A percentile compares a stretch with the other conserved stretches of the same genome.
Conservation (phyloP, 2,329 filamentous ascomycete species). For the Phoma sp. region DNA sequence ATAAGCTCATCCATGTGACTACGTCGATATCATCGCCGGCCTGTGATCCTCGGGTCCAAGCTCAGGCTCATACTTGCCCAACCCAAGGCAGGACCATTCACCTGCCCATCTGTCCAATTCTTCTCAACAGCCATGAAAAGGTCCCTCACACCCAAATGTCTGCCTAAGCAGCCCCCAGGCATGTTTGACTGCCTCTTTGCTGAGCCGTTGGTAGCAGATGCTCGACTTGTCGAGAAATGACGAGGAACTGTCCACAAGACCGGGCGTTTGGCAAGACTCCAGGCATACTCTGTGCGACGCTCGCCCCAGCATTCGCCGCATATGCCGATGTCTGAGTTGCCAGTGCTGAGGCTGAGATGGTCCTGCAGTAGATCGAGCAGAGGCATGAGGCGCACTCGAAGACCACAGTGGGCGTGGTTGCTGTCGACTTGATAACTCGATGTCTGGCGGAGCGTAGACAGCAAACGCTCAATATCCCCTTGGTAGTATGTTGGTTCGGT, state of each 20-base stretch:
- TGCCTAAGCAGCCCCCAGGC: conserved; percentile 41
- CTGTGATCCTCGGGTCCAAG: conserved; percentile 13
- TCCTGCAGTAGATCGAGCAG: conserved; percentile 69
- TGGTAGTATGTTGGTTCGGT: conserved; percentile 58
- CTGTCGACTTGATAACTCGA: conserved; percentile 77
- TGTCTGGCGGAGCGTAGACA: conserved; percentile 69
- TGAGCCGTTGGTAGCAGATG: conserved; percentile 18
- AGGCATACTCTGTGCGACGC: conserved; percentile 51
- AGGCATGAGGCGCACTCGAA: conserved; percentile 70
- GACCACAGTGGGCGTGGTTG: conserved; percentile 76
- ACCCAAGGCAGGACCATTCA: conserved; percentile 22
- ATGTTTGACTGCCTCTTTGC: conserved; percentile 32
- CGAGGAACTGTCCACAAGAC: conserved; percentile 50
- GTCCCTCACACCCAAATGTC: conserved; percentile 45
- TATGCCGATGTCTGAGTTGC: conserved; percentile 51
- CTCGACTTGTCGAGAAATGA: conserved; percentile 28
- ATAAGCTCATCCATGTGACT: not conserved
- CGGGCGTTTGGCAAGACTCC: conserved; percentile 55
- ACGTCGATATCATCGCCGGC: not conserved
- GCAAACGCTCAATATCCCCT: conserved; percentile 67
- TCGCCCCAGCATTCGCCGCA: conserved; percentile 56
- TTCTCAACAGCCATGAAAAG: conserved; percentile 51
- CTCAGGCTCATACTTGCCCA: conserved; percentile 14
- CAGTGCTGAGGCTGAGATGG: conserved; percentile 44
- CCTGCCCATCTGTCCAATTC: conserved; percentile 43